Percentiles rank a stretch among this genome's conserved stretches.
Conservation (phyloP, 371 early-diverging fungal species). For the Apophysomyces variabilis region DNA sequence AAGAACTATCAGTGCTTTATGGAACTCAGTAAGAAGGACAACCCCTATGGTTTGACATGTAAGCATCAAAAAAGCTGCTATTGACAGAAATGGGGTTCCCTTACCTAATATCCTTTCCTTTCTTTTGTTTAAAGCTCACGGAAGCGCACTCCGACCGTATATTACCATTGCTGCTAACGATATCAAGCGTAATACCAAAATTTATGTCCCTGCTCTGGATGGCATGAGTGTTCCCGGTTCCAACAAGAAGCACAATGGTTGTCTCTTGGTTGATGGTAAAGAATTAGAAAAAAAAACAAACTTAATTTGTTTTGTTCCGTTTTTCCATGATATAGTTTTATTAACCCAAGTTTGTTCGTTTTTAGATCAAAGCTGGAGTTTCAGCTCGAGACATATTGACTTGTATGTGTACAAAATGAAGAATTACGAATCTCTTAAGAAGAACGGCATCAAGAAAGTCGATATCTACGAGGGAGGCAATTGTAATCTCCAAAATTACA, state of each 20-base stretch:
- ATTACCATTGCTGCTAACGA: conserved; percentile 32
- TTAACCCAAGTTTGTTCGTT: too few species aligned
- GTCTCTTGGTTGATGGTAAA: conserved; percentile 29
- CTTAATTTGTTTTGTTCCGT: too few species aligned
- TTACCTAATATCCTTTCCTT: neutral
- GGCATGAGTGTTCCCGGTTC: conserved; percentile 30
- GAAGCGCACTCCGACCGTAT: conserved; percentile 29
- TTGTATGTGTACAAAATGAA: conserved; percentile 30
- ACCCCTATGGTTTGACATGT: conserved; percentile 32
- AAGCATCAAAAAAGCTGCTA: neutral
- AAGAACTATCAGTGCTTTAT: conserved; percentile 33
- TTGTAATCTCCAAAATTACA: conserved; percentile 35
- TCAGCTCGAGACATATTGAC: conserved; percentile 35
- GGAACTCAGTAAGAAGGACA: conserved; percentile 26
- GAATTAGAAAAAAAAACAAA: neutral
- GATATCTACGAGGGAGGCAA: conserved; percentile 38
- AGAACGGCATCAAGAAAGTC: conserved; percentile 25
- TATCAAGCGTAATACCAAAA: conserved; percentile 39
- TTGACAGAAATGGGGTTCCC: too few species aligned
- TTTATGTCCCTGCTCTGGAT: conserved; percentile 31
- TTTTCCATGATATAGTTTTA: too few species aligned
- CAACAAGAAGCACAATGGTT: conserved; percentile 38
- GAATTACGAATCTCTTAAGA: conserved; percentile 32
- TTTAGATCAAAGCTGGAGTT: conserved; percentile 37
- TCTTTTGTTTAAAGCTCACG: conserved; percentile 13